Percentiles rank a stretch among this genome's conserved stretches.
Conservation (phyloP, 371 early-diverging fungal genomes). For the Mortierella sp. region DNA sequence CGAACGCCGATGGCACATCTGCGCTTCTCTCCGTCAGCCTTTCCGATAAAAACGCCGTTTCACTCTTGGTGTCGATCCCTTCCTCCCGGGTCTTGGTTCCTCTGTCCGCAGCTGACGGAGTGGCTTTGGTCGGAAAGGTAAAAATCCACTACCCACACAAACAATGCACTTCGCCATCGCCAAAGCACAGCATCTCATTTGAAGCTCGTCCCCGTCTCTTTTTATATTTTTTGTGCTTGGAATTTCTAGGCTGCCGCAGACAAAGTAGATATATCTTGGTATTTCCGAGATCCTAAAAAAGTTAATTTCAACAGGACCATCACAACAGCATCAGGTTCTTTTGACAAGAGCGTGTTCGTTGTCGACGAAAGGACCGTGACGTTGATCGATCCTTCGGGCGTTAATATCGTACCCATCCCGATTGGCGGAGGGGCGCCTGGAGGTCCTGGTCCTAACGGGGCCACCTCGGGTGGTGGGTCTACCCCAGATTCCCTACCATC, state of each 20-base stretch:
- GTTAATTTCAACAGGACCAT: neutral
- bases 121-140: conserved; percentile 1
- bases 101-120: neutral
- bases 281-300: neutral
- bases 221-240: too few species aligned
- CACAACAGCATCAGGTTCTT: neutral
- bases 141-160: too few species aligned
- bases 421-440: neutral
- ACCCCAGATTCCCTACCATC: neutral
- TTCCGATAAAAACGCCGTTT: neutral
- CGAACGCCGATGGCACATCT: neutral
- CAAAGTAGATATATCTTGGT: neutral
- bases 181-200: too few species aligned
- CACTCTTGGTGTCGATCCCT: neutral
- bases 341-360: neutral
- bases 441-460: neutral
- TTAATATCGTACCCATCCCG: neutral
- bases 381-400: conserved; percentile 5
- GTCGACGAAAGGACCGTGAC: neutral
- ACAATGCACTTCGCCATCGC: too few species aligned
- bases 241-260: neutral
- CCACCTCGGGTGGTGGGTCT: neutral
- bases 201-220: too few species aligned
- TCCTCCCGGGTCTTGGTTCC: neutral
- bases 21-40: neutral